Evolutionary conservation across 345 rosid species (phyloP).

Genomic region (Angophora floribunda): DNA sequence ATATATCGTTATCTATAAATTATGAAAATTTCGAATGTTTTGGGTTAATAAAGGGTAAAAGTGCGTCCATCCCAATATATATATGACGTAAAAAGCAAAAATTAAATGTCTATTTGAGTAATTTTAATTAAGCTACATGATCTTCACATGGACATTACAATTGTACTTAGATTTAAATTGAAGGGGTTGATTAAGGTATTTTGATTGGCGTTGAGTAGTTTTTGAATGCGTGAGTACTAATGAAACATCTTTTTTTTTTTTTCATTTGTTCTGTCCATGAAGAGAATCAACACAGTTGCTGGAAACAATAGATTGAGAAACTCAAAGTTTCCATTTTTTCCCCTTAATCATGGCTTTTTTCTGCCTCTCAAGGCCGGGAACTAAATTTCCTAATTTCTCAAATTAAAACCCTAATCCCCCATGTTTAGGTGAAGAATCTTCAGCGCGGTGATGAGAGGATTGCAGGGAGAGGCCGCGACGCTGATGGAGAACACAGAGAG

Average conservation of each 20-base stretch:
- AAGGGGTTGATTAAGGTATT: background rate
- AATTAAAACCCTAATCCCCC: background rate
- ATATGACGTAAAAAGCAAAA: background rate
- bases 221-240: background rate
- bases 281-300: background rate
- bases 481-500: rapidly evolving
- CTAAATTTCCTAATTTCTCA: background rate
- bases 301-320: background rate
- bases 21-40: background rate
- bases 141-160: background rate
- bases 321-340: background rate
- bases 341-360: background rate
- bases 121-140: background rate
- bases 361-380: background rate
- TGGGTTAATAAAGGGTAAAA: background rate
- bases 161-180: background rate
- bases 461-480: background rate
- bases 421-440: background rate
- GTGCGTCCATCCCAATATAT: background rate
- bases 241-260: background rate
- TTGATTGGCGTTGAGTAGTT: background rate
- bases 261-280: background rate
- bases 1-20: background rate
- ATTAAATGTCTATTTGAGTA: background rate
- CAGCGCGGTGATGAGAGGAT: background rate